Percentiles rank a stretch among this genome's conserved stretches.
Conservation (phyloP, 2,329 filamentous ascomycete species). For the Ophiostoma sp. region DNA sequence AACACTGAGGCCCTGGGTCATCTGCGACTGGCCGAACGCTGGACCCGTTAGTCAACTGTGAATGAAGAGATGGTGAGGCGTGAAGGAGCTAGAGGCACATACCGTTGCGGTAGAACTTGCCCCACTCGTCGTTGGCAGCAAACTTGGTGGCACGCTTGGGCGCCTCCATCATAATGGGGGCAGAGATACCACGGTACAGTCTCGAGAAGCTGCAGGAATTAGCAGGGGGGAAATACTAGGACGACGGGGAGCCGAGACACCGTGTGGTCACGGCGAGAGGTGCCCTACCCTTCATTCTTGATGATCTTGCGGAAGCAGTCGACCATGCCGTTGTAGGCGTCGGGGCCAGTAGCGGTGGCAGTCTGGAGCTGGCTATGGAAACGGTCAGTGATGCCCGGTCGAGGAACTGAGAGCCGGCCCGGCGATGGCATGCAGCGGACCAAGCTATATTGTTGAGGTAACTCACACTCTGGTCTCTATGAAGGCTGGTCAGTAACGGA, state of each 20-base stretch:
- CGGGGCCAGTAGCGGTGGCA: constrained; percentile 63
- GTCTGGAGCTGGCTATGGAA: constrained; percentile 73
- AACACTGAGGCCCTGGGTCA: constrained; percentile 86
- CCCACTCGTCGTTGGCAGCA: constrained; percentile 98
- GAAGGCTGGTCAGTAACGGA: constrained; percentile 10
- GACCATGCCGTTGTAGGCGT: constrained; percentile 92
- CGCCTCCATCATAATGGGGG: constrained; percentile 96
- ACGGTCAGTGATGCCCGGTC: neutral
- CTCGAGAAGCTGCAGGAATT: constrained; percentile 61
- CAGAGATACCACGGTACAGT: constrained; percentile 90
- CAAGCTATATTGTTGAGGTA: neutral
- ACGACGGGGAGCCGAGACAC: neutral
- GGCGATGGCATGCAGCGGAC: neutral
- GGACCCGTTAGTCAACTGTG: too few relatives aligned
- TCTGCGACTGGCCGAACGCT: constrained; percentile 74
- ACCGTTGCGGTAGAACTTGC: constrained; percentile 76
- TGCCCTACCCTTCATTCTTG: constrained; percentile 77
- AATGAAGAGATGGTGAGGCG: too few relatives aligned
- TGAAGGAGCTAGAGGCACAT: too few relatives aligned
- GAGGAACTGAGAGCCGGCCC: too few relatives aligned
- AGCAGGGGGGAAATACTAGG: neutral
- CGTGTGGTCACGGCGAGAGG: neutral
- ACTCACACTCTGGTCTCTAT: constrained; percentile 28
- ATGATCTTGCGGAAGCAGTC: constrained; percentile 98
- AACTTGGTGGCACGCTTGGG: constrained; percentile 67